Conservation (phyloP, 495 filamentous ascomycete species). For the Stereocaulon alpinum region DNA sequence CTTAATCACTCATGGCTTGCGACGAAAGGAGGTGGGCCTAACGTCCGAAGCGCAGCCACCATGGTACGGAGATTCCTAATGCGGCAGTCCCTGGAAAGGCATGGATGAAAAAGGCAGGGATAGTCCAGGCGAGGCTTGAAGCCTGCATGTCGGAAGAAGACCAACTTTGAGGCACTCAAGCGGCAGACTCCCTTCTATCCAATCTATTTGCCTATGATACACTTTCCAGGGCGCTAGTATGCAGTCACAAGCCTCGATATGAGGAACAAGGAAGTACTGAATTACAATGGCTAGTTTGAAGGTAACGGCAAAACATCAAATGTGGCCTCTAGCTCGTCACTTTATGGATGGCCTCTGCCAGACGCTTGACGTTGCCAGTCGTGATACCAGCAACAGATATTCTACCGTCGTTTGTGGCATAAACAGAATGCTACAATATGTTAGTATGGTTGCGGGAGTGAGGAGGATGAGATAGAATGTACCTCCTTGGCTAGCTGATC, state of each 20-base stretch:
- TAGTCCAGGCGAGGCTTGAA: too few relatives aligned
- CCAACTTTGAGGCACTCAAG: too few relatives aligned
- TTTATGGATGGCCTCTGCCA: constrained; percentile 93
- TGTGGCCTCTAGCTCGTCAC: constrained; percentile 48
- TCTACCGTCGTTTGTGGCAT: constrained; percentile 92
- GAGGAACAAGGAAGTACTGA: background rate
- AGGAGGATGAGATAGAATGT: constrained; percentile 18
- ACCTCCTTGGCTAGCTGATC: constrained; percentile 82
- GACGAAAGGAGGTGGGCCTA: too few relatives aligned
- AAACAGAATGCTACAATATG: constrained; percentile 70
- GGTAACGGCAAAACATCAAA: background rate
- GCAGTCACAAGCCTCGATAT: background rate
- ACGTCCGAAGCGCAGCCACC: too few relatives aligned
- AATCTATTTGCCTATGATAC: constrained; percentile 1
- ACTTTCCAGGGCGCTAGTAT: constrained; percentile 7
- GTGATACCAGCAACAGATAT: constrained; percentile 98
- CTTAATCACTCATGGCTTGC: too few relatives aligned
- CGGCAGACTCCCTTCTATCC: background rate
- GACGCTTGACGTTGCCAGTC: constrained; percentile 77
- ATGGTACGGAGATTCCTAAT: too few relatives aligned
- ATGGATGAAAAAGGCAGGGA: too few relatives aligned
- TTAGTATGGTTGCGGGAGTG: background rate
- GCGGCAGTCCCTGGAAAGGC: too few relatives aligned
- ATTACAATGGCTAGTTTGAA: background rate
- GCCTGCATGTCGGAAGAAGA: too few relatives aligned